These are phyloP conservation scores for Cenchrus americanus DNA, from an alignment of 176 grass and related monocot genomes.

Conservation along the genomic window DNA sequence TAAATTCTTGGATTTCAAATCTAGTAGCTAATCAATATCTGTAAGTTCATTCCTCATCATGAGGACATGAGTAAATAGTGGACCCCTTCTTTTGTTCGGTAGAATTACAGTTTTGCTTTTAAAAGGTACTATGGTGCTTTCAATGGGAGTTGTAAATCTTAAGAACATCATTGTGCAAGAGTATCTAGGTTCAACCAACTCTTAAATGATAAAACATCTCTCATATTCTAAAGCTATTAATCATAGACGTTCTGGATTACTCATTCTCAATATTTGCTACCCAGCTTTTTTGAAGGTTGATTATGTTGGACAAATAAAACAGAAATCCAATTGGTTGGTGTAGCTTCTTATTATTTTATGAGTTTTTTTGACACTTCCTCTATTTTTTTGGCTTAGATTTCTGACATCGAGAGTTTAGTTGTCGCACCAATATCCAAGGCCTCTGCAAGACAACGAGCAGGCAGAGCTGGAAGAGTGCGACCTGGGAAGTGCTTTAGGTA, in stretches of 20 bases:
- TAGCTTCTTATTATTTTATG: not conserved
- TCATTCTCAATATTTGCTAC: not conserved
- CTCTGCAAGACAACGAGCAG: constrained; percentile 92
- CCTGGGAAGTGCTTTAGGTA: constrained; percentile 99
- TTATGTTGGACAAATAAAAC: not conserved
- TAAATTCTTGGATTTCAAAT: constrained; percentile 14
- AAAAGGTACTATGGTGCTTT: not conserved
- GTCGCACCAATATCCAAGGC: constrained; percentile 93
- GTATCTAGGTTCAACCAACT: not conserved
- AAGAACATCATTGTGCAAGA: not conserved
- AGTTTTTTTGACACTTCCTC: not conserved
- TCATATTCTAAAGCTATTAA: not conserved
- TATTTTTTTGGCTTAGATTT: constrained; percentile 54
- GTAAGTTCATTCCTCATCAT: constrained; percentile 12
- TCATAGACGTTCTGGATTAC: not conserved
- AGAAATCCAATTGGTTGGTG: constrained; percentile 5
- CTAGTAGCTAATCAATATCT: constrained; percentile 9
- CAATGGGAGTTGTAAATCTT: not conserved
- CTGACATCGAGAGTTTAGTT: constrained; percentile 93
- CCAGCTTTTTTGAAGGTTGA: not conserved
- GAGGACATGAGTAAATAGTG: constrained; percentile 2
- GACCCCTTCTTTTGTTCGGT: not conserved
- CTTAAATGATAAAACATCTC: not conserved
- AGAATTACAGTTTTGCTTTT: not conserved
- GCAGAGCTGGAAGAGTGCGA: constrained; percentile 90